phyloP scores from a whole-genome alignment of 1,284 basidiomycete species.

The Cryptococcus sp. region DNA sequence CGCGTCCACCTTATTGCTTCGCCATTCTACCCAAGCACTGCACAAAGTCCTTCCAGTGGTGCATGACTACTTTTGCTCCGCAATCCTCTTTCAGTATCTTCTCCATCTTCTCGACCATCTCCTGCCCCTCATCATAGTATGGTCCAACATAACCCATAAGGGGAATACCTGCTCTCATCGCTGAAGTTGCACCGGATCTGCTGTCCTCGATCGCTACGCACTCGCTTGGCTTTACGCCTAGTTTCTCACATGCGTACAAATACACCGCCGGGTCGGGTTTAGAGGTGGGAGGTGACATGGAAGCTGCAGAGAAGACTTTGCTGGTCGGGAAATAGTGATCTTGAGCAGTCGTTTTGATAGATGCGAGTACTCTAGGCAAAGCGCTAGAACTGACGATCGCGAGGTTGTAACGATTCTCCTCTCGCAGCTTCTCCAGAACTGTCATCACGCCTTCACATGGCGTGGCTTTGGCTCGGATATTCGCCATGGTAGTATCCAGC shows the following conservation, averaged over 20 bases:
- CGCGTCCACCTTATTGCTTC: too few species aligned
- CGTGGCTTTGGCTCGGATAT: constrained; percentile 13
- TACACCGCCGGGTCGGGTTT: constrained; percentile 38
- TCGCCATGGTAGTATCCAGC: constrained; percentile 19
- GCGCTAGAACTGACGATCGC: constrained; percentile 28
- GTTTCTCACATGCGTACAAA: constrained; percentile 15
- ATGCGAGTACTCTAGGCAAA: constrained; percentile 25
- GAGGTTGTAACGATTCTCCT: constrained; percentile 13
- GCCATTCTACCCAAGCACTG: constrained; percentile 6
- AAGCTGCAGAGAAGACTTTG: constrained; percentile 29
- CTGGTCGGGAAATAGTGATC: constrained; percentile 19
- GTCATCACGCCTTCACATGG: constrained; percentile 20
- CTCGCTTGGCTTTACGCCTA: constrained; percentile 12
- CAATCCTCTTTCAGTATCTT: constrained; percentile 18
- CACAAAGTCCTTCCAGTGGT: constrained; percentile 26
- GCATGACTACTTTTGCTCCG: constrained; percentile 26
- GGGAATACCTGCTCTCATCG: constrained; percentile 22
- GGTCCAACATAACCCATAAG: constrained; percentile 32
- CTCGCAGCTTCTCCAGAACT: constrained; percentile 11
- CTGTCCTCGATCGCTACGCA: constrained; percentile 33
- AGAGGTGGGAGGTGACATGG: constrained; percentile 20
- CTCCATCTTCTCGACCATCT: constrained; percentile 15
- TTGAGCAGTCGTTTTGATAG: constrained; percentile 20
- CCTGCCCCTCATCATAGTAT: constrained; percentile 22
- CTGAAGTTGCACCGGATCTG: constrained; percentile 23